Percentiles rank a stretch among this genome's conserved stretches.
These are phyloP conservation scores for Zygosaccharomyces siamensis DNA, from an alignment of 805 yeast species.

Conservation along the genomic window DNA sequence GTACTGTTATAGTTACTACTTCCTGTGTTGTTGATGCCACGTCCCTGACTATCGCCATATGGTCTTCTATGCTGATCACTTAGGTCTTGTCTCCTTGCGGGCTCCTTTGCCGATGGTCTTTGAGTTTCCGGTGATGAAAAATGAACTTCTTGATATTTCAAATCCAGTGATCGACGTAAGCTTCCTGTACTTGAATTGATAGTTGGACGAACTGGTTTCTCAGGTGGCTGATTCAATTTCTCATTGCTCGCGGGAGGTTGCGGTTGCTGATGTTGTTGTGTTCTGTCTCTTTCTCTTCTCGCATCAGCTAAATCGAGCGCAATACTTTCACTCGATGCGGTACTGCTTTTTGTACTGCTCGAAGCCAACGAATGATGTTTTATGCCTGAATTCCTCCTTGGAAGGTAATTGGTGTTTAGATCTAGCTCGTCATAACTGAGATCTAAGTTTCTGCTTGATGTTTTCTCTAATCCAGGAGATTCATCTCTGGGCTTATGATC, in stretches of 20 bases:
- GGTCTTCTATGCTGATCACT: slow-evolving; percentile 5
- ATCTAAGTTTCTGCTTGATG: slow-evolving; percentile 12
- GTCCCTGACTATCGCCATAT: slow-evolving; percentile 9
- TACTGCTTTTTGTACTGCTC: slow-evolving; percentile 10
- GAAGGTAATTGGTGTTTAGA: slow-evolving; percentile 14
- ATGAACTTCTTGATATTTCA: slow-evolving; percentile 24
- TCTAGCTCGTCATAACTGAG: slow-evolving; percentile 22
- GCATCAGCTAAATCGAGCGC: slow-evolving; percentile 24
- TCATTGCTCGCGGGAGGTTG: slow-evolving; percentile 3
- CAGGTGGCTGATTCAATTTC: background rate
- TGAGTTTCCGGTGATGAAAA: slow-evolving; percentile 19
- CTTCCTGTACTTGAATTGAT: slow-evolving; percentile 6
- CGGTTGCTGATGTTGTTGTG: background rate
- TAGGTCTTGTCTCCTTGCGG: slow-evolving; percentile 5
- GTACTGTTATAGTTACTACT: background rate
- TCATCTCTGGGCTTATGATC: background rate
- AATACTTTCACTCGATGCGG: slow-evolving; percentile 30
- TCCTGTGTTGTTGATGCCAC: slow-evolving; percentile 5
- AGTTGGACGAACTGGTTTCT: background rate
- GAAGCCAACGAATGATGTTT: slow-evolving; percentile 7
- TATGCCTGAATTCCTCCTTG: background rate
- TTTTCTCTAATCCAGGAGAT: background rate
- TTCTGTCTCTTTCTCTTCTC: slow-evolving; percentile 7
- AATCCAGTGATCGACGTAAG: slow-evolving; percentile 24
- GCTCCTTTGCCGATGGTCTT: background rate